Conservation (phyloP, 208 protist species). For the Kentomonas sorsogonicus region DNA sequence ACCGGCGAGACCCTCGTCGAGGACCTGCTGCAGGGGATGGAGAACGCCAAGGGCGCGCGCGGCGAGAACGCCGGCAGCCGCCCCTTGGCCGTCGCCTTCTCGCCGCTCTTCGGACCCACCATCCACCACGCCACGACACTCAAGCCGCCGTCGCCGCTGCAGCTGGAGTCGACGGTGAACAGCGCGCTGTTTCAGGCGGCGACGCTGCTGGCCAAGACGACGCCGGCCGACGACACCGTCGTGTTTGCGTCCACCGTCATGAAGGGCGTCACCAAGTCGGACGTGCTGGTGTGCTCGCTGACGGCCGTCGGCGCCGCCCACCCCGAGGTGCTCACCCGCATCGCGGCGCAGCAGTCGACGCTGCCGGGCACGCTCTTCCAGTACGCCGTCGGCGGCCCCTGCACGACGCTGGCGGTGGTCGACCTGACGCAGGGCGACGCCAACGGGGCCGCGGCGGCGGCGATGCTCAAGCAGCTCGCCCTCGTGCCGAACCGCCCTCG, state of each 20-base stretch:
- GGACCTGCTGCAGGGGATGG: constrained; percentile 23
- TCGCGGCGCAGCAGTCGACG: constrained; percentile 39
- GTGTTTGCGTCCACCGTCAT: constrained; percentile 51
- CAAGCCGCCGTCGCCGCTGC: constrained; percentile 36
- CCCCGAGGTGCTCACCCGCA: constrained; percentile 28
- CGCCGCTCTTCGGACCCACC: constrained; percentile 54
- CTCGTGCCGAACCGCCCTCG: constrained; percentile 34
- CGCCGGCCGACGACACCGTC: constrained; percentile 25
- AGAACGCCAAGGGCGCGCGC: too few species aligned
- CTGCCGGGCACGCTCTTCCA: constrained; percentile 48
- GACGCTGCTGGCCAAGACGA: constrained; percentile 22
- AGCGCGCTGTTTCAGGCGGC: constrained; percentile 38
- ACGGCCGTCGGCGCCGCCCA: constrained; percentile 31
- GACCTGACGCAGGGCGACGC: constrained; percentile 33
- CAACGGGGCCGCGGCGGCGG: constrained; percentile 18
- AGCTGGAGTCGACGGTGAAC: constrained; percentile 48
- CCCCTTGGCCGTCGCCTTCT: constrained; percentile 39
- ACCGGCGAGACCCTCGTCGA: constrained; percentile 35
- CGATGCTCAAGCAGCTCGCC: constrained; percentile 34
- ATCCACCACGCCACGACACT: constrained; percentile 50
- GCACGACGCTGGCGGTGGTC: constrained; percentile 47
- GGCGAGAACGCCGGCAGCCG: constrained; percentile 14
- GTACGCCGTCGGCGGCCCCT: constrained; percentile 58
- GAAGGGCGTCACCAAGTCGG: constrained; percentile 36
- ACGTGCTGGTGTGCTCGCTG: constrained; percentile 55